These are phyloP conservation scores for Golubevia pallescens DNA, from an alignment of 1,284 basidiomycete genomes.

Conservation along the genomic window DNA sequence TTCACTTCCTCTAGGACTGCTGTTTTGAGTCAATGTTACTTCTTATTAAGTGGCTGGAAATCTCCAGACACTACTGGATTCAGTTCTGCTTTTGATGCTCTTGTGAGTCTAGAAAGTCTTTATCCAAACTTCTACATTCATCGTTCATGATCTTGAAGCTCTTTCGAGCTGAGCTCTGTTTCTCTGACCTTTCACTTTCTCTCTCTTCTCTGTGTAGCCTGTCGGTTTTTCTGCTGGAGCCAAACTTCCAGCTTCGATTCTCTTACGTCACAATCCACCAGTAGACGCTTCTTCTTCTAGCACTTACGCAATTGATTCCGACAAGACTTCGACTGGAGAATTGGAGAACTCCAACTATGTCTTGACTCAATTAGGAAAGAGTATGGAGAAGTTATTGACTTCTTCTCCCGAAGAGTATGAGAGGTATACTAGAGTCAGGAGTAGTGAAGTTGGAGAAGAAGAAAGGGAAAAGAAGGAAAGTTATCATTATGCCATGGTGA, in stretches of 20 bases:
- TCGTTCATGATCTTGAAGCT: too few relatives aligned
- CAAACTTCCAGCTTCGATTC: conserved; percentile 47
- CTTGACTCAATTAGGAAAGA: conserved; percentile 56
- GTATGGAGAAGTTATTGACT: conserved; percentile 62
- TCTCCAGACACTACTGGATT: conserved; percentile 44
- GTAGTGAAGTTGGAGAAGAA: conserved; percentile 34
- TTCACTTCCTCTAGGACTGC: conserved; percentile 19
- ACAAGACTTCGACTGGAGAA: conserved; percentile 37
- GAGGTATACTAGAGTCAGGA: conserved; percentile 48
- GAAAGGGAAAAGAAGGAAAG: conserved; percentile 26
- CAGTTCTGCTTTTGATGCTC: conserved; percentile 26
- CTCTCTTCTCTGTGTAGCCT: conserved; percentile 12
- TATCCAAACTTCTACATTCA: too few relatives aligned
- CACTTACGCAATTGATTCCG: conserved; percentile 57
- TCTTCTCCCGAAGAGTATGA: conserved; percentile 50
- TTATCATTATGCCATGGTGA: conserved; percentile 14
- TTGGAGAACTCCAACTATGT: conserved; percentile 59
- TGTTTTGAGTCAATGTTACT: conserved; percentile 56
- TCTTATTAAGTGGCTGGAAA: conserved; percentile 48
- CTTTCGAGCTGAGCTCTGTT: too few relatives aligned
- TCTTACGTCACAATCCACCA: conserved; percentile 22
- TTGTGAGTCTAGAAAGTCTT: conserved; percentile 13
- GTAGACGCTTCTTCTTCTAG: conserved; percentile 1
- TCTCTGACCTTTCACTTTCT: background rate
- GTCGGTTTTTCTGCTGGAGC: conserved; percentile 41